Conservation (phyloP, 108 stramenopile species). For the Discostella pseudostelligera region DNA sequence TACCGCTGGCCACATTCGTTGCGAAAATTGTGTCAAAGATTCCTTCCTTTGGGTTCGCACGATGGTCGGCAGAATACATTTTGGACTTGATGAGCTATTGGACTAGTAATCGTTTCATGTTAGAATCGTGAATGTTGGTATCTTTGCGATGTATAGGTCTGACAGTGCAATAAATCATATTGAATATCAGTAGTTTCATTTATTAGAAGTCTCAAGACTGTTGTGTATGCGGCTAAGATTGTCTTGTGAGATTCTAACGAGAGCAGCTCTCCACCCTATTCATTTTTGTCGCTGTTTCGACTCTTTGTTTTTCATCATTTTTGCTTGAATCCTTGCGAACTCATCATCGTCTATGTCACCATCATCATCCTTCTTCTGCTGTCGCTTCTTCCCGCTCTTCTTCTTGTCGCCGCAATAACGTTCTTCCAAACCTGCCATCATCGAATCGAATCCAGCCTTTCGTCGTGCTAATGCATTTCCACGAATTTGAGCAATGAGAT, state of each 20-base stretch:
- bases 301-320: constrained; percentile 56
- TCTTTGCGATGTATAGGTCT: no score
- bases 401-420: constrained; percentile 61
- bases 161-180: no score
- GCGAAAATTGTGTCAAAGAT: constrained; percentile 31
- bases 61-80: constrained; percentile 35
- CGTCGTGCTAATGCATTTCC: constrained; percentile 46
- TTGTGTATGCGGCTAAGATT: no score
- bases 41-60: constrained; percentile 38
- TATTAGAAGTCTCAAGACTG: no score
- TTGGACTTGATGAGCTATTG: constrained; percentile 48
- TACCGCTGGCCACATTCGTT: constrained; percentile 18
- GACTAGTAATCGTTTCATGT: constrained; percentile 40
- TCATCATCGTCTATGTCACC: constrained; percentile 62
- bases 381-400: constrained; percentile 42
- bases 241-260: no score
- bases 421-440: constrained; percentile 59
- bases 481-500: constrained; percentile 64
- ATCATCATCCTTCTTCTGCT: constrained; percentile 4
- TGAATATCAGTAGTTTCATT: no score
- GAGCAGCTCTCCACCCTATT: no score
- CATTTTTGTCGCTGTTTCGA: background rate
- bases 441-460: constrained; percentile 45
- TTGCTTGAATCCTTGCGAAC: constrained; percentile 67
- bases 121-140: constrained; percentile 24